Evolutionary conservation across 179 eudicot species (phyloP).

Genomic region (Sideroxylon spinosum): DNA sequence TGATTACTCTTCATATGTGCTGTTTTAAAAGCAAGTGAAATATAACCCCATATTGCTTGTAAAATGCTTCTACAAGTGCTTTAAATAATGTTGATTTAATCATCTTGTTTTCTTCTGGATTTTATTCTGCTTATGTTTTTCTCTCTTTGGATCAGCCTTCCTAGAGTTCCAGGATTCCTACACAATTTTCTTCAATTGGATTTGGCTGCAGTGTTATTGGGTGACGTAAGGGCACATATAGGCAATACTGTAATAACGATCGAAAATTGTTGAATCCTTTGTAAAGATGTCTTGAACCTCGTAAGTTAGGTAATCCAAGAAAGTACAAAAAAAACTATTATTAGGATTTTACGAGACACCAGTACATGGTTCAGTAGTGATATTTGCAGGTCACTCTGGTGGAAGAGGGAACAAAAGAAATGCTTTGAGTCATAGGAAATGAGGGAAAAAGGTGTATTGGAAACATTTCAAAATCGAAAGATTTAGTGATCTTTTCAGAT

Average conservation of each 20-base stretch:
- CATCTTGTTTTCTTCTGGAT: too few species aligned
- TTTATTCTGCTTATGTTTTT: background rate
- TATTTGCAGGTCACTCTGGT: background rate
- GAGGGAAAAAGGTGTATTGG: background rate
- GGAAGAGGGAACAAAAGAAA: background rate
- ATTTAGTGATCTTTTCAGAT: too few species aligned
- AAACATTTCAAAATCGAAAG: background rate
- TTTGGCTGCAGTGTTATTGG: background rate
- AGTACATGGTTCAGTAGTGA: background rate
- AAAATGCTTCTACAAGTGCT: background rate
- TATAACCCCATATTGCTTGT: background rate
- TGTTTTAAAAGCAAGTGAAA: background rate
- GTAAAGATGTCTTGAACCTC: background rate
- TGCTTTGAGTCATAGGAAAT: background rate
- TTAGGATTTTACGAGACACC: background rate
- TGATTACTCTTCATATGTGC: background rate
- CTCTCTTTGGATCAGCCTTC: background rate
- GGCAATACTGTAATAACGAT: background rate
- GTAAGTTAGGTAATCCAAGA: constrained; percentile 6
- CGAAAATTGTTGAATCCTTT: background rate
- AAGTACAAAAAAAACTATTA: background rate
- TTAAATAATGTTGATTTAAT: too few species aligned
- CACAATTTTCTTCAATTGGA: background rate
- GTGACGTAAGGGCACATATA: background rate
- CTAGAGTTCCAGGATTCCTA: background rate